Evolutionary conservation across 768 basidiomycete genomes (phyloP), one percentile per base, ranked within the genome.

Genomic region (Phanerochaete sordida): DNA sequence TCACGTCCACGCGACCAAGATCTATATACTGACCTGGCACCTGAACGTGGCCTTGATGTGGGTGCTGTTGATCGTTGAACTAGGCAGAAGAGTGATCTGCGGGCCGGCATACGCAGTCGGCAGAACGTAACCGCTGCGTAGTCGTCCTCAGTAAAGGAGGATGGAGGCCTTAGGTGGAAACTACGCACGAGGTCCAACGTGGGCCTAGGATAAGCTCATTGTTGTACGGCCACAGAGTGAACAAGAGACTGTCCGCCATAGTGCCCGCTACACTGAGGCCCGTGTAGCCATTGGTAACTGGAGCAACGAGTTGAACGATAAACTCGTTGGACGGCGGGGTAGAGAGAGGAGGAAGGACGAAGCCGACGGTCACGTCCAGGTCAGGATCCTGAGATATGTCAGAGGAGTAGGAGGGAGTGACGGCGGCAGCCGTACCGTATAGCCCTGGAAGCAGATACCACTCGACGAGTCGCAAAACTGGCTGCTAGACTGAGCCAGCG

Each of bases 41-140:
- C 70, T 61, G 65, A 73, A 73, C 2, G 67, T 65, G 13, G 68
- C 66, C 45, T 68, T 68, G 39, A 69, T 61, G 53, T 71, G 64
- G 23, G 70, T 72, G 45, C 64, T 68, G 57, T 72, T 72, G 13
- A 68, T 58, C 13, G 49, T 54, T 0, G 68, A 67, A 44, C 63
- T 61, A 1, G 66, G 66, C n/a, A 72, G 62, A 16, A 69, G 59
- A 12, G 68, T 71, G 56, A 69, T 57, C 26, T 60, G 62, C 23
- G 70, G 70, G 2, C 70, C 70, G 12, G 66, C 33, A 56, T 69
- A 71, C 1, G 56, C 28, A 13, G 21, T 27, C 7, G 69, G 68
- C n/a, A 70, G 63, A 7, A 69, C 65, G 61, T 69, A 70, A 48
- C 68, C 68, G 21, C 70, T 70, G 54, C 3, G 35, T 8, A 21